Evolutionary conservation across 1,284 basidiomycete genomes (phyloP).

Genomic region (Hemileia vastatrix): DNA sequence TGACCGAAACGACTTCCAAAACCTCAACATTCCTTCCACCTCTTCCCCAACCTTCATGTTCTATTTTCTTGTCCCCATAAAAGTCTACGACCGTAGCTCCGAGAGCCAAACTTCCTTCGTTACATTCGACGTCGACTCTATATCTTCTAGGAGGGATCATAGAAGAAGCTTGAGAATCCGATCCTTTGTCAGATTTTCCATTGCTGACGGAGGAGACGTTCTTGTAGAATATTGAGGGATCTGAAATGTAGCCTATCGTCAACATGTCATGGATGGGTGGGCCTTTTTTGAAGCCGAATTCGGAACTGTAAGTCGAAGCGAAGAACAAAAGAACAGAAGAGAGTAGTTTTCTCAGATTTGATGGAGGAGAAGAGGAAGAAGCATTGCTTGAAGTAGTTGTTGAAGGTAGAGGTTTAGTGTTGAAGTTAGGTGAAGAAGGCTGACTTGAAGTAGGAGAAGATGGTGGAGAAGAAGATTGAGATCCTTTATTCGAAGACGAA

Average conservation of each 20-base stretch:
- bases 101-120: slow-evolving; percentile 25
- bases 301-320: too few relatives aligned
- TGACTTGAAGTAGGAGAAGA: too few relatives aligned
- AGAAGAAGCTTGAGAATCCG: not conserved
- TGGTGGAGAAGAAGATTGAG: too few relatives aligned
- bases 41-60: slow-evolving; percentile 31
- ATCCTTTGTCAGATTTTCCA: not conserved
- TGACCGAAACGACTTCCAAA: slow-evolving; percentile 31
- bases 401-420: too few relatives aligned
- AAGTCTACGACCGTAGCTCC: slow-evolving; percentile 39
- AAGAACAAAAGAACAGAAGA: too few relatives aligned
- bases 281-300: slow-evolving; percentile 34
- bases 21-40: slow-evolving; percentile 36
- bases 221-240: slow-evolving; percentile 33
- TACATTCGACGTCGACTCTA: slow-evolving; percentile 32
- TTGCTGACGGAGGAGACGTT: slow-evolving; percentile 13
- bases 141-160: slow-evolving; percentile 27
- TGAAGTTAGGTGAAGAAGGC: too few relatives aligned
- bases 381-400: too few relatives aligned
- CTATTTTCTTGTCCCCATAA: slow-evolving; percentile 27
- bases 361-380: too few relatives aligned
- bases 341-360: too few relatives aligned
- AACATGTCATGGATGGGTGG: slow-evolving; percentile 38
- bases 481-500: too few relatives aligned
- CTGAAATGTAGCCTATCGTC: slow-evolving; percentile 35